These are phyloP conservation scores for Vitis vinifera DNA, from an alignment of 164 flowering plant species.

Conservation along the genomic window DNA sequence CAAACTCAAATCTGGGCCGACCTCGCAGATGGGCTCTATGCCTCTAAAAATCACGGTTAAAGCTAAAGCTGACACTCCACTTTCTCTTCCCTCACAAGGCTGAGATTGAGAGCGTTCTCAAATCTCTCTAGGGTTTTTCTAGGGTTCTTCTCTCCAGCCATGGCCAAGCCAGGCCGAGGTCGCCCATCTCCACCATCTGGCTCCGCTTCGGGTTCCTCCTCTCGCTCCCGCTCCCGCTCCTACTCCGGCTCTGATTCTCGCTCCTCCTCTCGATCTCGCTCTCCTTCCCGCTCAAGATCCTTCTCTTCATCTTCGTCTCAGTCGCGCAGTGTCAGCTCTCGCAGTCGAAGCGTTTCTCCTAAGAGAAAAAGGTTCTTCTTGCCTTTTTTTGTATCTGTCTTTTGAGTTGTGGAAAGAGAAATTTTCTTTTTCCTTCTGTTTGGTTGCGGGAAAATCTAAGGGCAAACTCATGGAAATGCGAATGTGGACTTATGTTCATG, in stretches of 20 bases:
- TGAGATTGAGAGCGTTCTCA: no score
- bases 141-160: slow-evolving; percentile 21
- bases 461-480: neutral
- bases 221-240: slow-evolving; percentile 53
- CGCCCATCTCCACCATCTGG: slow-evolving; percentile 39
- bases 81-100: no score
- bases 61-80: no score
- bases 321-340: slow-evolving; percentile 58
- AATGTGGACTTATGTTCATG: no score
- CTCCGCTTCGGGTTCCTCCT: slow-evolving; percentile 47
- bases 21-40: no score
- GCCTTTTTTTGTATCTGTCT: neutral
- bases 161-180: slow-evolving; percentile 49
- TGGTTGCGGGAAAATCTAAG: neutral
- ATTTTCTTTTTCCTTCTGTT: neutral
- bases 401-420: neutral
- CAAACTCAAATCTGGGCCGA: no score
- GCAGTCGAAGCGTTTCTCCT: slow-evolving; percentile 65
- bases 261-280: slow-evolving; percentile 51
- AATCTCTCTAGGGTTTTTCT: slow-evolving; percentile 14
- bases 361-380: slow-evolving; percentile 42
- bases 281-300: slow-evolving; percentile 43
- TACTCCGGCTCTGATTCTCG: slow-evolving; percentile 29
- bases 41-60: no score
- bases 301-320: slow-evolving; percentile 65